phyloP scores from a whole-genome alignment of 306 rosid genomes.

The Glycine latifolia region DNA sequence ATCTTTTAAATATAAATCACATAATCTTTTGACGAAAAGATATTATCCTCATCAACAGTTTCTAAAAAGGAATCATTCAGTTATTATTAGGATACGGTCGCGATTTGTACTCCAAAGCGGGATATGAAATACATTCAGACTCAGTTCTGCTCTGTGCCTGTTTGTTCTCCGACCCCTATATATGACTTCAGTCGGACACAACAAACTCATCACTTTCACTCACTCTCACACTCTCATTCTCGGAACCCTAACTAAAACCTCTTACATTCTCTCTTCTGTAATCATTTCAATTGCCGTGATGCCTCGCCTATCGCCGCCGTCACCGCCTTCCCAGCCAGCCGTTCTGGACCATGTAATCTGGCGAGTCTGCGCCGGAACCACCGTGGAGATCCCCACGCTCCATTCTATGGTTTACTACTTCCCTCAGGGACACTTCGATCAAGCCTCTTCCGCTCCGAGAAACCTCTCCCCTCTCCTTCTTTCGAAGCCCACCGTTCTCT shows the following conservation, averaged over 20 bases:
- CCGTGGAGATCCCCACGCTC: slow-evolving; percentile 57
- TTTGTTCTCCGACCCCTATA: too few species aligned
- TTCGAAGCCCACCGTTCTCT: slow-evolving; percentile 53
- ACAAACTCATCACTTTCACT: background rate
- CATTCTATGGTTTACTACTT: slow-evolving; percentile 85
- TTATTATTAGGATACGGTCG: too few species aligned
- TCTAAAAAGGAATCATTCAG: too few species aligned
- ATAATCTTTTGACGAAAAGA: too few species aligned
- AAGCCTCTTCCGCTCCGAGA: slow-evolving; percentile 51
- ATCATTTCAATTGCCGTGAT: background rate
- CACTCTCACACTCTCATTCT: background rate
- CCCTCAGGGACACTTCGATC: slow-evolving; percentile 80
- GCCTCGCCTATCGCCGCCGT: slow-evolving; percentile 32
- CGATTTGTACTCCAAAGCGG: too few species aligned
- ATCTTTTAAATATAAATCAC: too few species aligned
- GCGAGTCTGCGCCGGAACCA: slow-evolving; percentile 70
- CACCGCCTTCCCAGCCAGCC: slow-evolving; percentile 22
- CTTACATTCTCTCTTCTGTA: background rate
- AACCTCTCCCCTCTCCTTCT: slow-evolving; percentile 46
- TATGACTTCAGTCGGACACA: too few species aligned
- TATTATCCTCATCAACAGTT: too few species aligned
- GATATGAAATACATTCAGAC: too few species aligned
- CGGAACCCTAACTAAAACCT: slow-evolving; percentile 41
- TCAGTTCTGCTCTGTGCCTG: too few species aligned
- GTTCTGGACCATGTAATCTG: slow-evolving; percentile 58